Evolutionary conservation across 2,329 filamentous ascomycete genomes (phyloP).

Genomic region (Verticillium nubilum): DNA sequence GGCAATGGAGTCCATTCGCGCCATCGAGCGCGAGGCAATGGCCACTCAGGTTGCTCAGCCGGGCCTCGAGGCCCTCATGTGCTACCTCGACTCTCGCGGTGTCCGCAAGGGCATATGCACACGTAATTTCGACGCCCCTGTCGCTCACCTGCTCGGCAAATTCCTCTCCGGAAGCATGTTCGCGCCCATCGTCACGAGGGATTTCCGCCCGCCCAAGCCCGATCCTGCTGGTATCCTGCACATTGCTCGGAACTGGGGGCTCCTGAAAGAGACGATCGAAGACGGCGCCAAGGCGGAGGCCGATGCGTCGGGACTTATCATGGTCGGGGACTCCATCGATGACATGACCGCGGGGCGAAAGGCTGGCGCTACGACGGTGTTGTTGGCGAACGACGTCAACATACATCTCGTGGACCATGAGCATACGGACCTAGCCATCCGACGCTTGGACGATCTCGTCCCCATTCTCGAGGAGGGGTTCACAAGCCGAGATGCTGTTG

Average conservation of each 20-base stretch:
- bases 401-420: slow-evolving; percentile 61
- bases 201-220: slow-evolving; percentile 79
- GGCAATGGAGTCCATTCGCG: slow-evolving; percentile 69
- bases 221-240: slow-evolving; percentile 82
- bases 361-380: slow-evolving; percentile 85
- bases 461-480: slow-evolving; percentile 72
- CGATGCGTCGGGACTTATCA: slow-evolving; percentile 48
- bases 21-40: slow-evolving; percentile 81
- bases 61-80: slow-evolving; percentile 72
- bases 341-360: slow-evolving; percentile 84
- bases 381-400: slow-evolving; percentile 83
- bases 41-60: slow-evolving; percentile 72
- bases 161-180: slow-evolving; percentile 68
- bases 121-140: slow-evolving; percentile 82
- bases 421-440: slow-evolving; percentile 71
- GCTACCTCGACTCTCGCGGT: slow-evolving; percentile 63
- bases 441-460: slow-evolving; percentile 69
- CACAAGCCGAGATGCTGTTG: slow-evolving; percentile 13
- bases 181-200: slow-evolving; percentile 75
- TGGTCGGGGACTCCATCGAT: slow-evolving; percentile 79
- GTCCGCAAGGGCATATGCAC: slow-evolving; percentile 86
- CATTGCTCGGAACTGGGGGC: slow-evolving; percentile 72
- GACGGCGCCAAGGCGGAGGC: slow-evolving; percentile 12
- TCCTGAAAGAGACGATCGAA: slow-evolving; percentile 25
- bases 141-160: slow-evolving; percentile 66